Evolutionary conservation across 2,329 filamentous ascomycete genomes (phyloP), one percentile per base, ranked within the genome.

Genomic region (Knufia fluminis): DNA sequence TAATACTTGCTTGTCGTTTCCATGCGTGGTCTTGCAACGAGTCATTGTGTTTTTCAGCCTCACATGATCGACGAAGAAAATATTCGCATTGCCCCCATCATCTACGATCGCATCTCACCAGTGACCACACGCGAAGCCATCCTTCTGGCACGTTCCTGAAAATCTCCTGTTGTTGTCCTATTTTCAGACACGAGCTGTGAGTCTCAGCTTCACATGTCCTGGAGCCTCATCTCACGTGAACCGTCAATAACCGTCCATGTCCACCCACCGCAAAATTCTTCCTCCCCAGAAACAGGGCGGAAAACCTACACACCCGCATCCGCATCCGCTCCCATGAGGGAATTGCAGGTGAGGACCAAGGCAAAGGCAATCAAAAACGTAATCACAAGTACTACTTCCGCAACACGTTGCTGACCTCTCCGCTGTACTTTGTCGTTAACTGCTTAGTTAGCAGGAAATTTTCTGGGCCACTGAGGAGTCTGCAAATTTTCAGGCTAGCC

Each of bases 391-490:
- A 4, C 9, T n/a, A 46, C n/a, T 36, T 36, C 38, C 32, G 36
- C 31, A 24, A 17, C 40, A 26, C 23, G 20, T 42, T 28, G 26
- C 12, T 28, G 17, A 9, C 17, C n/a, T 12, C 9, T 10, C n/a
- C 24, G 7, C 43, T 7, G 39, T 16, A 26, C 17, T 10, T 7
- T 52, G 39, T 47, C 49, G 32, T 53, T 52, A 47, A 44, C 46
- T 49, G 53, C 33, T 52, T 55, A 56, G 52, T 54, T 45, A 52
- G 46, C 43, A 48, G n/a, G 49, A 46, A 54, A 46, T 52, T 56
- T 53, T 44, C 16, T 10, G 9, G 14, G 22, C 19, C 49, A 50
- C 53, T 50, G 46, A 54, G 36, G 12, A 9, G 33, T 4, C 44
- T 36, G 26, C 52, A 52, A 49, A 51, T 16, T 48, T 33, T 33